These are phyloP conservation scores for Colletotrichum lindemuthianum DNA, from an alignment of 2,329 filamentous ascomycete genomes.

Conservation along the genomic window DNA sequence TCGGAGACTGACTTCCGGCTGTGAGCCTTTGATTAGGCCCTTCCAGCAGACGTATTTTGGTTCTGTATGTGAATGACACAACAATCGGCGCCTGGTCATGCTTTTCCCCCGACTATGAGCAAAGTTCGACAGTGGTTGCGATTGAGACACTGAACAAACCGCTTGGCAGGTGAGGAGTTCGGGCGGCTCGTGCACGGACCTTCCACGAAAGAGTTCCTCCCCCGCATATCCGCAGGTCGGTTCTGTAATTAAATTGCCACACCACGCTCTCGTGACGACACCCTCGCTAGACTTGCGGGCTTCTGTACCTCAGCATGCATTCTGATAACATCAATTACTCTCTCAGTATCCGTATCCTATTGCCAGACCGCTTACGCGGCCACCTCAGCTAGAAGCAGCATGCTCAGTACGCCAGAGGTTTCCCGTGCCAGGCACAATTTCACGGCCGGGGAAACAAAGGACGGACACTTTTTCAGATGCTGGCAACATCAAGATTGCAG, in stretches of 20 bases:
- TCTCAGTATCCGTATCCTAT: not conserved
- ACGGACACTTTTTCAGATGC: conserved; percentile 58
- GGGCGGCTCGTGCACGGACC: conserved; percentile 15
- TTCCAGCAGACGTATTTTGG: no score
- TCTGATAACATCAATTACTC: not conserved
- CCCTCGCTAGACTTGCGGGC: no score
- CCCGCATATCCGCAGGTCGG: conserved; percentile 8
- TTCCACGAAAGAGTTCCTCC: conserved; percentile 3
- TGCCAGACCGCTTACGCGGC: not conserved
- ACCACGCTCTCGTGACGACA: no score
- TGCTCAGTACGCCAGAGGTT: conserved; percentile 1
- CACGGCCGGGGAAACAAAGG: conserved; percentile 41
- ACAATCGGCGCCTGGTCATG: no score
- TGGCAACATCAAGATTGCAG: conserved; percentile 62
- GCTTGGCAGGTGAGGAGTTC: not conserved
- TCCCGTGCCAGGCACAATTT: conserved; percentile 42
- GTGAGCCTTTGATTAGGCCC: not conserved
- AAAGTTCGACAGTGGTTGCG: not conserved
- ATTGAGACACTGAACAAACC: no score
- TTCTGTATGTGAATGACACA: no score
- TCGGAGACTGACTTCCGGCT: not conserved
- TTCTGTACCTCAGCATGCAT: not conserved
- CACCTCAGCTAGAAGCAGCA: not conserved
- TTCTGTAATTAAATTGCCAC: not conserved
- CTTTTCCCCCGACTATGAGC: not conserved